Evolutionary conservation across 768 basidiomycete genomes (phyloP), one percentile per base, ranked within the genome.

Genomic region (Lactarius vividus): DNA sequence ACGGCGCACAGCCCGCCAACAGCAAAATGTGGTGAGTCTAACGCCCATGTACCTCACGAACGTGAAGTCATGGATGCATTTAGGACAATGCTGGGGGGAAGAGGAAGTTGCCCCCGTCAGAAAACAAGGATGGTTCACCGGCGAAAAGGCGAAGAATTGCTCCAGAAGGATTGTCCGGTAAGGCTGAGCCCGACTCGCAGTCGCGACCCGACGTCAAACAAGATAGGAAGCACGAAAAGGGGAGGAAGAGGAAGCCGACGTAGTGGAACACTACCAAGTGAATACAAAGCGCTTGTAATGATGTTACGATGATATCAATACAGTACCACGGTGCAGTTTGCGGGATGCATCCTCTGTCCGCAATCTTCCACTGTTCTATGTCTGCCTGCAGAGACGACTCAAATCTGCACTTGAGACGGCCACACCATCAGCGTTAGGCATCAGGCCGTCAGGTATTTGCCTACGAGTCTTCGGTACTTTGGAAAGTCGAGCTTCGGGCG

Each of bases 1-100:
- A 69, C 80, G 93, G 63, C 81, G 94, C 71, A 81, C 82, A 44
- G 83, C 85, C 2, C 80, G 79, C 62, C 82, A 33, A 9, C 33
- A 33, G 8, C 33, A 80, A 67, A 78, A 80, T 60, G 81, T 78
- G 53, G 80, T 77, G 58, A 62, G 61, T 59, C 4, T 18, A 57
- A 39, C 52, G 23, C n/a, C 11, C 42, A 10, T 53, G 2, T 11
- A 1, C 16, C 37, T 31, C 31, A 23, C 39, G 18, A 33, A 33
- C 16, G 15, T 4, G 23, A 37, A 62, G 5, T 33, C 18, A 58
- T 62, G 60, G 20, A 44, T 20, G 9, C 13, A 7, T 59, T 28
- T 39, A 67, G 66, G 57, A 59, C 33, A 37, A 55, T 23, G 31
- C 62, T 7, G 53, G 53, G 3, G 61, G 6, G 28, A 63, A 67